Evolutionary conservation across 495 filamentous ascomycete species (phyloP).

Genomic region (Lentithecium fluviatile): DNA sequence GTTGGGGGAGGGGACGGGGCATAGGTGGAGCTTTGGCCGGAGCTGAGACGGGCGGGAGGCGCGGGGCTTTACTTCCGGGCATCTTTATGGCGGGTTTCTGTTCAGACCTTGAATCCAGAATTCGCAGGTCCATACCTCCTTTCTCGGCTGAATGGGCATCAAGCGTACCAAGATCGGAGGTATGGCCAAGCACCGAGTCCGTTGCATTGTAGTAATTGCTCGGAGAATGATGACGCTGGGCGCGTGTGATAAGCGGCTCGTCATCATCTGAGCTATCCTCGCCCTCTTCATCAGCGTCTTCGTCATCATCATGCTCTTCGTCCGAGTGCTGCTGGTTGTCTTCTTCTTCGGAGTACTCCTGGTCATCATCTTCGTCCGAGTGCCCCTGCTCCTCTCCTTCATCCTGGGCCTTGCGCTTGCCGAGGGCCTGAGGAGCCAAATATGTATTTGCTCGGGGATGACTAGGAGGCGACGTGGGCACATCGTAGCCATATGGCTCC

Average conservation of each 20-base stretch:
- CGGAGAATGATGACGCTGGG: background rate
- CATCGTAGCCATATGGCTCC: background rate
- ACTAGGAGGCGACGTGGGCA: background rate
- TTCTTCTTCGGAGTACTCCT: background rate
- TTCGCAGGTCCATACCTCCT: background rate
- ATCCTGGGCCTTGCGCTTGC: background rate
- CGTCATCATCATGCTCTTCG: background rate
- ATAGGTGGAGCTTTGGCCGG: background rate
- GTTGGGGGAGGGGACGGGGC: background rate
- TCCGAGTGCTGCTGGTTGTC: background rate
- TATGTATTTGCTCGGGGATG: background rate
- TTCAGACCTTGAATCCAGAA: background rate
- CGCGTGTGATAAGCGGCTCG: background rate
- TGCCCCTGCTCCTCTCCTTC: background rate
- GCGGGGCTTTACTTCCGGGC: background rate
- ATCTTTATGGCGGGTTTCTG: background rate
- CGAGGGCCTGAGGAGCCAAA: background rate
- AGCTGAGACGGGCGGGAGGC: background rate
- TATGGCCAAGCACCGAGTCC: too few species aligned
- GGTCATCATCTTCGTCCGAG: background rate
- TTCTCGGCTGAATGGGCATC: background rate
- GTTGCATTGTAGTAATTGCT: too few species aligned
- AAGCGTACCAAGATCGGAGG: background rate
- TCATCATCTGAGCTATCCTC: background rate
- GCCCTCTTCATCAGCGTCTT: background rate